Percentiles rank a stretch among this genome's conserved stretches.
phyloP scores from a whole-genome alignment of 257 asterid genomes.

The Striga asiatica region DNA sequence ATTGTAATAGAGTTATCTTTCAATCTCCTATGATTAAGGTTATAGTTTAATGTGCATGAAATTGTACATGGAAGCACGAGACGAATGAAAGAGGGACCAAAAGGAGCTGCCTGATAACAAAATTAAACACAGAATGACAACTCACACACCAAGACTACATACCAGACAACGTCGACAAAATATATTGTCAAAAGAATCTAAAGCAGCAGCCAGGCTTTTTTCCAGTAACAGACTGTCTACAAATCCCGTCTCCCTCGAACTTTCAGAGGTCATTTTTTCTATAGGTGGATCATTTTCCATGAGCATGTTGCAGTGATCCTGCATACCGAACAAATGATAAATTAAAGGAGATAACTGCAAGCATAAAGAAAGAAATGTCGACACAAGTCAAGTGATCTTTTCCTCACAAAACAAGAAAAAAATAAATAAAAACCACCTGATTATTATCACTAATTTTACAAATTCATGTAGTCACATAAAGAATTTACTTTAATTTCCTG shows the following conservation, averaged over 20 bases:
- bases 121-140: neutral
- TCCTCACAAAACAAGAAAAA: neutral
- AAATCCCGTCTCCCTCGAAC: slow-evolving; percentile 29
- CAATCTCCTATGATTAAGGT: neutral
- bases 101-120: neutral
- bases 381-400: no score
- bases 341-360: slow-evolving; percentile 24
- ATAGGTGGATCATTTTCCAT: slow-evolving; percentile 37
- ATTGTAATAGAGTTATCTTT: neutral
- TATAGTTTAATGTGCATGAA: neutral
- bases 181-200: slow-evolving; percentile 82
- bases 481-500: slow-evolving; percentile 65
- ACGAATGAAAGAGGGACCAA: neutral
- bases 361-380: slow-evolving; percentile 14
- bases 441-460: neutral
- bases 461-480: neutral
- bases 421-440: slow-evolving; percentile 12
- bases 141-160: slow-evolving; percentile 22
- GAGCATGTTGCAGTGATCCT: slow-evolving; percentile 81
- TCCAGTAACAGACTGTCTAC: slow-evolving; percentile 34
- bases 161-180: slow-evolving; percentile 99
- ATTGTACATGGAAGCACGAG: neutral
- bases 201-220: slow-evolving; percentile 68
- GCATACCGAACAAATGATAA: slow-evolving; percentile 26
- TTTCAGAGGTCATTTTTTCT: slow-evolving; percentile 21